These are phyloP conservation scores for Penicillium soppii DNA, from an alignment of 495 filamentous ascomycete species.

Conservation along the genomic window DNA sequence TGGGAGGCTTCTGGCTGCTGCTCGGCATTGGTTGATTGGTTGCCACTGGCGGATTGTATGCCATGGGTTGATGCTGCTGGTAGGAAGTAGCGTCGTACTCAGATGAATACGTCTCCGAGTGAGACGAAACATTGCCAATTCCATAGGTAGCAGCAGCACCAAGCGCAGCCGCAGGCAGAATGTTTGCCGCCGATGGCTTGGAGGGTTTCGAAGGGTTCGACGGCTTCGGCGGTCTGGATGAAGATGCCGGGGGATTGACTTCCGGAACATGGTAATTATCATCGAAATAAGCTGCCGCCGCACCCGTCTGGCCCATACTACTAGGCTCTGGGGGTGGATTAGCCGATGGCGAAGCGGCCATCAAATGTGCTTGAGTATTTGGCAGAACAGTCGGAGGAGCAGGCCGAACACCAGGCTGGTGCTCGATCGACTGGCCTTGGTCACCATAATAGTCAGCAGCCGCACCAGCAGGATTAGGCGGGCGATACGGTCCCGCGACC, in stretches of 20 bases:
- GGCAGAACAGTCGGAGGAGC: slow-evolving; percentile 54
- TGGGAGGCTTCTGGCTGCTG: slow-evolving; percentile 14
- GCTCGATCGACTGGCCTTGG: slow-evolving; percentile 60
- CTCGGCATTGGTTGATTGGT: slow-evolving; percentile 6
- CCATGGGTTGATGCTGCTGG: slow-evolving; percentile 4
- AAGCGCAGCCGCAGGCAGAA: slow-evolving; percentile 22
- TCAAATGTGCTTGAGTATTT: slow-evolving; percentile 48
- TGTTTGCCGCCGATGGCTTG: slow-evolving; percentile 27
- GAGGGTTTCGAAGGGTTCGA: slow-evolving; percentile 25
- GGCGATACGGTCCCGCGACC: slow-evolving; percentile 48
- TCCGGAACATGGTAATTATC: slow-evolving; percentile 20
- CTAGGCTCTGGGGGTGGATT: slow-evolving; percentile 54
- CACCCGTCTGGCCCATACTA: slow-evolving; percentile 47
- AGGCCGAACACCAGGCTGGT: slow-evolving; percentile 60
- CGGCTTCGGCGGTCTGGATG: slow-evolving; percentile 27
- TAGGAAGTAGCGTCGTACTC: slow-evolving; percentile 18
- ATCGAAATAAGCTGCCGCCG: slow-evolving; percentile 50
- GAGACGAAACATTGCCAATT: slow-evolving; percentile 19
- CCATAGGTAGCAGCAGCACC: slow-evolving; percentile 29
- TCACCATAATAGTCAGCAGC: slow-evolving; percentile 68
- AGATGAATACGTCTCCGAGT: slow-evolving; percentile 17
- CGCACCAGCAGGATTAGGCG: slow-evolving; percentile 55
- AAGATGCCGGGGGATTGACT: slow-evolving; percentile 14
- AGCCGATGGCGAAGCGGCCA: slow-evolving; percentile 45
- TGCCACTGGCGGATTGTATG: not conserved